Evolutionary conservation across 768 basidiomycete genomes (phyloP).

Genomic region (Mycena metata): DNA sequence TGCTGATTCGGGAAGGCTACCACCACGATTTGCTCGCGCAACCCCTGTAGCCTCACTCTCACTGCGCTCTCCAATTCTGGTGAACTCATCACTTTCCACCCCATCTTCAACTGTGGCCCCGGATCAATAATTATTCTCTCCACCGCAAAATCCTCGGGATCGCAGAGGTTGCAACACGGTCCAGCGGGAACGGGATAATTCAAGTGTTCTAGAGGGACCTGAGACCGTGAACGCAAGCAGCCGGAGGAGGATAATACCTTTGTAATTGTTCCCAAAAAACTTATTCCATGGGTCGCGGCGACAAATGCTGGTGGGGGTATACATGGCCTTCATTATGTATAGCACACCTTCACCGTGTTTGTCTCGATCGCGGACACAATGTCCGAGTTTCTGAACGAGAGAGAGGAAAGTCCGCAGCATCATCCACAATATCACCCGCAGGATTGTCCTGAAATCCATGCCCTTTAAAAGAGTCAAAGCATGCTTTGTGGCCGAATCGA

Average conservation of each 20-base stretch:
- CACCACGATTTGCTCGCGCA: constrained; percentile 10
- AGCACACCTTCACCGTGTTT: constrained; percentile 18
- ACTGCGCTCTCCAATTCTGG: constrained; percentile 21
- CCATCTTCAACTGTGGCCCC: not conserved
- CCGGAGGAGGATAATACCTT: not conserved
- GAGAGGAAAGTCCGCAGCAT: constrained; percentile 22
- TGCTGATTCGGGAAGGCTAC: constrained; percentile 12
- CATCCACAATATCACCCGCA: constrained; percentile 22
- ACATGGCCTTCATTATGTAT: constrained; percentile 27
- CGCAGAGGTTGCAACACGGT: constrained; percentile 28
- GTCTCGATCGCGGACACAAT: constrained; percentile 20
- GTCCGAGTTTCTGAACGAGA: constrained; percentile 23
- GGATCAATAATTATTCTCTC: not conserved
- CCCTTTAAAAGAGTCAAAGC: no score
- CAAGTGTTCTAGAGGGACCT: not conserved
- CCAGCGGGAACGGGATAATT: not conserved
- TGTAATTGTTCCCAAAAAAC: constrained; percentile 22
- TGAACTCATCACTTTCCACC: constrained; percentile 12
- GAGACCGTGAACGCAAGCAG: not conserved
- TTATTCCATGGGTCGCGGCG: constrained; percentile 22
- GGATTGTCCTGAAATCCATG: constrained; percentile 11
- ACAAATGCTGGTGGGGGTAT: constrained; percentile 11
- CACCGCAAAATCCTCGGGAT: constrained; percentile 6
- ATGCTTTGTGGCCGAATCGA: no score
- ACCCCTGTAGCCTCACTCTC: not conserved